phyloP scores from a whole-genome alignment of 2,329 filamentous ascomycete species.

The Aspergillus piperis region DNA sequence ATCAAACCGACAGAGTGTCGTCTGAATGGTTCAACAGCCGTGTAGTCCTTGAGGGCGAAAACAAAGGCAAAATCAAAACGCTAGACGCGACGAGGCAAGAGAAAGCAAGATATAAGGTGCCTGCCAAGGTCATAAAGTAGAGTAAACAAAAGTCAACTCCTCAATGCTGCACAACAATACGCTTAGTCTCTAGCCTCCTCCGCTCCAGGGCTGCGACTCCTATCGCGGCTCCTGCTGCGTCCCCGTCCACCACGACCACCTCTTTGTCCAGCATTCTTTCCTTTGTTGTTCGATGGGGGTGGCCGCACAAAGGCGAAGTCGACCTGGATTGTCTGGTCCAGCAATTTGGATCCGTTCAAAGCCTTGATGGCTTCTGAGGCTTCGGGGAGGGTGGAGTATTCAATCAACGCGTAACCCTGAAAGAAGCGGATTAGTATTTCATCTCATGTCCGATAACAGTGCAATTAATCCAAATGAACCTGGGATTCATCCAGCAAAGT shows the following conservation, averaged over 20 bases:
- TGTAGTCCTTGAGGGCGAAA: not conserved
- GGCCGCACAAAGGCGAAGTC: slow-evolving; percentile 68
- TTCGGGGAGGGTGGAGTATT: slow-evolving; percentile 65
- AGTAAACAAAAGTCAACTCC: not conserved
- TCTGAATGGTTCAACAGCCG: slow-evolving; percentile 1
- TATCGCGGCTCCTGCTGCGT: slow-evolving; percentile 48
- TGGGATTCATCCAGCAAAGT: not conserved
- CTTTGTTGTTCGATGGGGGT: slow-evolving; percentile 51
- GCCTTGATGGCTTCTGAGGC: slow-evolving; percentile 64
- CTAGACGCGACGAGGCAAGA: slow-evolving; percentile 1
- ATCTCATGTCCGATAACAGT: not conserved
- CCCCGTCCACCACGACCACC: slow-evolving; percentile 41
- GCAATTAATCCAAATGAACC: too few relatives aligned
- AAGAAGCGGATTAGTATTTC: slow-evolving; percentile 16
- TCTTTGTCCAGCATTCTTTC: slow-evolving; percentile 45
- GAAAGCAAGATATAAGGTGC: not conserved
- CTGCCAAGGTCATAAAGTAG: slow-evolving; percentile 9
- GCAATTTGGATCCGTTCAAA: slow-evolving; percentile 61
- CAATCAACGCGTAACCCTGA: slow-evolving; percentile 67
- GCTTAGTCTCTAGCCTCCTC: slow-evolving; percentile 37
- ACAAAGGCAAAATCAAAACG: slow-evolving; percentile 2
- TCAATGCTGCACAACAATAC: not conserved
- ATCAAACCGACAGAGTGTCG: not conserved
- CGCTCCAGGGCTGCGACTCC: slow-evolving; percentile 48
- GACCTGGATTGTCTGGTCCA: slow-evolving; percentile 66